Conservation (phyloP, 2,329 filamentous ascomycete species). For the Ascochyta rabiei region DNA sequence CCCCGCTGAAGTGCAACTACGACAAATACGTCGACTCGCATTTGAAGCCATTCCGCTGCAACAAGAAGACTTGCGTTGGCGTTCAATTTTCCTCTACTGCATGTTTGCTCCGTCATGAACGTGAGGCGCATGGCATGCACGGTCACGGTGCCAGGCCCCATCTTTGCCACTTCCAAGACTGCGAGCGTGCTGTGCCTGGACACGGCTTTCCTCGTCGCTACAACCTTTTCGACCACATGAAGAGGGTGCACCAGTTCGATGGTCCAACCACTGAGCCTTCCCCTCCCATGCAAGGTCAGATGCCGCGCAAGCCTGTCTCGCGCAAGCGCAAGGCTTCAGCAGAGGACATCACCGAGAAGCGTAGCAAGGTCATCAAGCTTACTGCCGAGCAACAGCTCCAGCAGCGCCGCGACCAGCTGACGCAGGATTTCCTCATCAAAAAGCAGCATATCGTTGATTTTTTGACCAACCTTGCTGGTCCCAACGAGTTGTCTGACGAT, state of each 20-base stretch:
- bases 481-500: conserved; percentile 43
- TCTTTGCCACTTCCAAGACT: conserved; percentile 84
- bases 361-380: conserved; percentile 39
- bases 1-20: conserved; percentile 98
- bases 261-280: conserved; percentile 43
- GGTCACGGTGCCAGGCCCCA: conserved; percentile 93
- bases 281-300: conserved; percentile 32
- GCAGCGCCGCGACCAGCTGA: conserved; percentile 38
- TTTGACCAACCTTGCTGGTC: conserved; percentile 38
- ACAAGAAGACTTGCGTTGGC: conserved; percentile 80
- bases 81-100: conserved; percentile 94
- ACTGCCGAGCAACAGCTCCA: conserved; percentile 44
- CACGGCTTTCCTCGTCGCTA: conserved; percentile 94
- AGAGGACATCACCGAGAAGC: conserved; percentile 43
- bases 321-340: conserved; percentile 46
- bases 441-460: conserved; percentile 45
- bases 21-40: conserved; percentile 99
- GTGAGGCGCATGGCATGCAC: conserved; percentile 94
- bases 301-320: conserved; percentile 33
- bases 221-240: conserved; percentile 98
- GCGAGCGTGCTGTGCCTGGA: conserved; percentile 79
- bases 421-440: conserved; percentile 41
- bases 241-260: conserved; percentile 77
- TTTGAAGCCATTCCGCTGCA: conserved; percentile 95
- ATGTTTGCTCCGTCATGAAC: conserved; percentile 91